Evolutionary conservation across 805 yeast species (phyloP).

Genomic region (Wickerhamomyces chambardii): DNA sequence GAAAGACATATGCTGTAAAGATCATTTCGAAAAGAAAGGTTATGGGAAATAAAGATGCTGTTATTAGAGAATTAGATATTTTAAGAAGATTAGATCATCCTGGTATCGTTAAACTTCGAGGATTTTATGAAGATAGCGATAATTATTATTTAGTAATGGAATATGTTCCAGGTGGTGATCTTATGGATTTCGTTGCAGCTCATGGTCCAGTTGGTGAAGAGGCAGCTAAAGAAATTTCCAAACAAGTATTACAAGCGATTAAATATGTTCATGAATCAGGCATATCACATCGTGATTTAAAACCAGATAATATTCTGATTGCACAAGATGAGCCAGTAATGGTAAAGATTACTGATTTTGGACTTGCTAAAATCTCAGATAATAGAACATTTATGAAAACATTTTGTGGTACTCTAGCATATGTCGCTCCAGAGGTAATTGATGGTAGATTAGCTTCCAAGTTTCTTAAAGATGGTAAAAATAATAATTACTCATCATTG

Average conservation of each 20-base stretch:
- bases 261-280: constrained; percentile 83
- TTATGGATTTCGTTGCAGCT: constrained; percentile 94
- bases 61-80: constrained; percentile 78
- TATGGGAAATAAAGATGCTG: constrained; percentile 72
- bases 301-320: constrained; percentile 91
- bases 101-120: constrained; percentile 73
- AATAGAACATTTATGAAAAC: constrained; percentile 86
- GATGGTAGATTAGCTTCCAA: constrained; percentile 25
- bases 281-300: constrained; percentile 92
- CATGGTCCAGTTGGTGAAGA: constrained; percentile 90
- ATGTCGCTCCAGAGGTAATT: constrained; percentile 91
- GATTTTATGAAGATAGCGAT: constrained; percentile 77
- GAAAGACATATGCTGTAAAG: constrained; percentile 84
- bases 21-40: constrained; percentile 79
- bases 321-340: constrained; percentile 86
- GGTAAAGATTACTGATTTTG: constrained; percentile 94
- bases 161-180: constrained; percentile 91
- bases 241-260: constrained; percentile 78
- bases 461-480: constrained; percentile 14
- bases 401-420: constrained; percentile 95
- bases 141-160: constrained; percentile 91
- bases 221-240: constrained; percentile 78
- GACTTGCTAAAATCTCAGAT: constrained; percentile 85
- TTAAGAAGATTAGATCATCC: constrained; percentile 74
- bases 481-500: constrained; percentile 57